A percentile compares a stretch with the other conserved stretches of the same genome.
phyloP scores from a whole-genome alignment of 805 yeast genomes.

The Jamesozyma piceae region DNA sequence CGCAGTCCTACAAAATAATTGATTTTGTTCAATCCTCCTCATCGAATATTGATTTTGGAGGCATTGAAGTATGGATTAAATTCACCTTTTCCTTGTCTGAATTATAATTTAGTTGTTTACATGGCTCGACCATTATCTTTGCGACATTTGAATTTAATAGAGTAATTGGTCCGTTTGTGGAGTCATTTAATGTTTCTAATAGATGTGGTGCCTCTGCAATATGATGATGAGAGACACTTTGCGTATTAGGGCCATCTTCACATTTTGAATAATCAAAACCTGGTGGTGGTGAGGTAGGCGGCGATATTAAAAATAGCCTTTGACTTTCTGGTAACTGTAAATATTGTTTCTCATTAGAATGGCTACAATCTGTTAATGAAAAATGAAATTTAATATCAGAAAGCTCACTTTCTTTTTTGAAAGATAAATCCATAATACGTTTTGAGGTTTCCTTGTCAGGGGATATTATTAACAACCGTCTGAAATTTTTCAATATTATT shows the following conservation, averaged over 20 bases:
- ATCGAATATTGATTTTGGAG: conserved; percentile 34
- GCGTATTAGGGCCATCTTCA: conserved; percentile 31
- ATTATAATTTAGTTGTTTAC: conserved; percentile 4
- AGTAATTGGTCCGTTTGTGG: conserved; percentile 3
- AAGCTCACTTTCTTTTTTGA: background rate
- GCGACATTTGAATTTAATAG: conserved; percentile 14
- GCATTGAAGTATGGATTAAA: conserved; percentile 29
- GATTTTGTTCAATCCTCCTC: no score
- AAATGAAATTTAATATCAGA: conserved; percentile 7
- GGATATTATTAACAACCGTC: conserved; percentile 17
- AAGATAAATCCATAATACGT: conserved; percentile 1
- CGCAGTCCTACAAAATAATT: no score
- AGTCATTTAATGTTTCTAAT: background rate
- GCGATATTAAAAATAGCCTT: conserved; percentile 33
- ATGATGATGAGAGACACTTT: background rate
- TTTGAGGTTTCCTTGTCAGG: conserved; percentile 12
- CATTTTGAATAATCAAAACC: conserved; percentile 32
- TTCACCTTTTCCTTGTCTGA: background rate
- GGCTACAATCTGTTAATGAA: conserved; percentile 11
- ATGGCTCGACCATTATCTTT: conserved; percentile 16
- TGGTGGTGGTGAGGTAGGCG: conserved; percentile 37
- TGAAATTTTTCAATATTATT: conserved; percentile 16
- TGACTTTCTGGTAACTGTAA: conserved; percentile 29
- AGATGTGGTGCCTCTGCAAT: background rate
- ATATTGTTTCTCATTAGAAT: conserved; percentile 11